A percentile compares a stretch with the other conserved stretches of the same genome.
Conservation (phyloP, 129 eudicot genomes). For the Flaveria brownii region DNA sequence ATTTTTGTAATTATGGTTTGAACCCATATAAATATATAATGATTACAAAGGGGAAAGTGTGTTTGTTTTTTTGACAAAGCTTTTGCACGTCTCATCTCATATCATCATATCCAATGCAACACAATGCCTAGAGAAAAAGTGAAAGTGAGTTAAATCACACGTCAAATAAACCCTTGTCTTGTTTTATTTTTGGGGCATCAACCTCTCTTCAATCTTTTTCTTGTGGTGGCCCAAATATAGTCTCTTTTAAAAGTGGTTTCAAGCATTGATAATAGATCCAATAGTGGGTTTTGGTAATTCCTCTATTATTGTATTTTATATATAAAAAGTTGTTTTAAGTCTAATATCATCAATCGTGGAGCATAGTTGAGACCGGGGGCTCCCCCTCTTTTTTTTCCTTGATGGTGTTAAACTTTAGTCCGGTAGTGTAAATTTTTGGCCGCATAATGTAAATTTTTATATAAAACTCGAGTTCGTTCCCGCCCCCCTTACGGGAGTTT, state of each 20-base stretch:
- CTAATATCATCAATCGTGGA: no score
- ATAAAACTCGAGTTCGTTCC: no score
- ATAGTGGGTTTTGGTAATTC: neutral
- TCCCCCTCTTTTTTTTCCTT: no score
- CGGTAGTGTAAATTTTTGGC: no score
- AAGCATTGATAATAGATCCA: neutral
- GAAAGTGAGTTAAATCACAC: conserved; percentile 25
- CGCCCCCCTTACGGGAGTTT: no score
- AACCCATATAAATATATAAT: neutral
- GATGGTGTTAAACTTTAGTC: no score
- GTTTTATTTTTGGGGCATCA: conserved; percentile 19
- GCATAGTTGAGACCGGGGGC: no score
- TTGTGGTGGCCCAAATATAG: conserved; percentile 20
- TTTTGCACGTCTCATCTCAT: conserved; percentile 31
- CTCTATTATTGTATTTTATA: neutral
- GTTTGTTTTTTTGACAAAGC: conserved; percentile 20
- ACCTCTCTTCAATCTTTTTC: conserved; percentile 31
- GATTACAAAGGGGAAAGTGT: conserved; percentile 24
- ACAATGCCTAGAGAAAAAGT: conserved; percentile 39
- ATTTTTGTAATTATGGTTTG: conserved; percentile 21
- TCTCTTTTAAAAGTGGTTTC: neutral
- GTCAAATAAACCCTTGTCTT: conserved; percentile 24
- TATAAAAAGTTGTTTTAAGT: no score
- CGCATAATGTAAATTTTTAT: no score
- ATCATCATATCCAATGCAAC: conserved; percentile 5